These are phyloP conservation scores for Chalciporus sphaerocephalus DNA, from an alignment of 768 basidiomycete species.

Conservation along the genomic window DNA sequence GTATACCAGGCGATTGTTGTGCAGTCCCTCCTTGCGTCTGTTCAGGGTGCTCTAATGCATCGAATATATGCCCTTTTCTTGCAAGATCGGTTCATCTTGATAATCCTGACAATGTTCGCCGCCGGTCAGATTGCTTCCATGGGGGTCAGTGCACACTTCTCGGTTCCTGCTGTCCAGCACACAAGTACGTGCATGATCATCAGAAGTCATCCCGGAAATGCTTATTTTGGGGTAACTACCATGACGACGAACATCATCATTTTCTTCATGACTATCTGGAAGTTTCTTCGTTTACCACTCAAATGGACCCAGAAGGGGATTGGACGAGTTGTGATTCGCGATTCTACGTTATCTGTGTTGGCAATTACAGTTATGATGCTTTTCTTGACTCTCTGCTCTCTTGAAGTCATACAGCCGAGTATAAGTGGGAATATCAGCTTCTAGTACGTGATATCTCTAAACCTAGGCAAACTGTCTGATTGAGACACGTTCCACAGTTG, in stretches of 20 bases:
- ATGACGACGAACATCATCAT: constrained; percentile 11
- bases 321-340: constrained; percentile 11
- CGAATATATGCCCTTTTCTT: constrained; percentile 19
- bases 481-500: constrained; percentile 6
- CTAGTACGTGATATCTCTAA: constrained; percentile 10
- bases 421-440: constrained; percentile 17
- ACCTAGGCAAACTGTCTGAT: not conserved
- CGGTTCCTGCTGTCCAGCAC: constrained; percentile 3
- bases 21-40: constrained; percentile 10
- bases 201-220: constrained; percentile 6
- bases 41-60: constrained; percentile 17
- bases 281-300: constrained; percentile 9
- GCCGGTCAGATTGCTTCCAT: constrained; percentile 16
- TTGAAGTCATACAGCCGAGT: constrained; percentile 3
- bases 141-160: constrained; percentile 10
- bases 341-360: constrained; percentile 6
- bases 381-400: constrained; percentile 13
- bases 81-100: constrained; percentile 1
- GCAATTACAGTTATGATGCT: constrained; percentile 14
- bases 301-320: constrained; percentile 3
- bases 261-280: constrained; percentile 16
- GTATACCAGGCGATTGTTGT: constrained; percentile 12
- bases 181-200: constrained; percentile 15
- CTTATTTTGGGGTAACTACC: constrained; percentile 20
- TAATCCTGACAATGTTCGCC: constrained; percentile 5